These are phyloP conservation scores for Fusarium avenaceum DNA, from an alignment of 2,329 filamentous ascomycete genomes.

Conservation along the genomic window DNA sequence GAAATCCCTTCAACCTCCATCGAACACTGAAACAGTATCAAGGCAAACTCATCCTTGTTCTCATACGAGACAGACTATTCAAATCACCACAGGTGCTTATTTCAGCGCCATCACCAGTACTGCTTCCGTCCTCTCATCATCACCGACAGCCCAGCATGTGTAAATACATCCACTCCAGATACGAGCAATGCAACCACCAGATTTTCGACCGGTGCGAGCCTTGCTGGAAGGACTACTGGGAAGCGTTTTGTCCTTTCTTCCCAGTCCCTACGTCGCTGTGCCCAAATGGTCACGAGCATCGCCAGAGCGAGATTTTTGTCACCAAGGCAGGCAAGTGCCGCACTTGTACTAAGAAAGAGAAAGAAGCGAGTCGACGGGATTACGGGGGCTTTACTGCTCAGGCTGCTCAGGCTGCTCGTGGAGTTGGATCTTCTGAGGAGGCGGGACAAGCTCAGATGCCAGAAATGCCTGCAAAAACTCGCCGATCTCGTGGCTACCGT, in stretches of 20 bases:
- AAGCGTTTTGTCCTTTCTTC: conserved; percentile 4
- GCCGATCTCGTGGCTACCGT: conserved; percentile 7
- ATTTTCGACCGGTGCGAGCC: background rate
- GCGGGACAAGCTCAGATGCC: background rate
- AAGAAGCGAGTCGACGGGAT: background rate
- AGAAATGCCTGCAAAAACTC: background rate
- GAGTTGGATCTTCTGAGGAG: background rate
- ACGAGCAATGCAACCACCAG: conserved; percentile 9
- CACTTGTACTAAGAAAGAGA: background rate
- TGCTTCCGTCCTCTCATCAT: background rate
- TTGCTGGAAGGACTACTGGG: background rate
- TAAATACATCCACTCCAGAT: background rate
- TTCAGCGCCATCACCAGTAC: background rate
- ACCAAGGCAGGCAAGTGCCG: conserved; percentile 1
- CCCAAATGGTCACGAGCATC: background rate
- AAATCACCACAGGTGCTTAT: background rate
- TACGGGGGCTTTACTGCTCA: conserved; percentile 8
- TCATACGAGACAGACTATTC: background rate
- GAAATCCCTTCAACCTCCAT: background rate
- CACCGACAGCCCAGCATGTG: conserved; percentile 13
- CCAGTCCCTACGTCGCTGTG: background rate
- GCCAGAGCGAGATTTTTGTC: background rate
- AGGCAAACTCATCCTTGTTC: background rate
- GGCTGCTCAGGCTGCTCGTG: background rate
- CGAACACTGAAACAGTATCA: background rate